Percentiles rank a stretch among this genome's conserved stretches.
Conservation (phyloP, 805 yeast genomes). For the Brettanomyces anomalus region DNA sequence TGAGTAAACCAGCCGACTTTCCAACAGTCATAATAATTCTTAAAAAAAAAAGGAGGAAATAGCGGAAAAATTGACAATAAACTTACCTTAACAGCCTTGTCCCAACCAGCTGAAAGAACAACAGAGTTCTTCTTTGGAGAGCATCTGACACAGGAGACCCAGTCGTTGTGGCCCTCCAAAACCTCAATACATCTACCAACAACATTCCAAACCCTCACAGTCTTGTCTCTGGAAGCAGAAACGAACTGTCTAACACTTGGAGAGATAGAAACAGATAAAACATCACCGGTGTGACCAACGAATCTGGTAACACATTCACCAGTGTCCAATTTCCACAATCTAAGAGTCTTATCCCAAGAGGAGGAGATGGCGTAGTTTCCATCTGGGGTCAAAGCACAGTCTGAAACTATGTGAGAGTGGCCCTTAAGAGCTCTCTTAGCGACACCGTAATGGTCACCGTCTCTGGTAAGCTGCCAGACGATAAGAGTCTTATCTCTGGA, state of each 20-base stretch:
- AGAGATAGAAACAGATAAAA: slow-evolving; percentile 92
- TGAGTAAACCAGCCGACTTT: no score
- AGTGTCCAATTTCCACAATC: slow-evolving; percentile 94
- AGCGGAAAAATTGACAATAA: slow-evolving; percentile 11
- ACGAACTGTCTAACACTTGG: slow-evolving; percentile 96
- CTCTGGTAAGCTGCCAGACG: slow-evolving; percentile 95
- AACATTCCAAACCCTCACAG: slow-evolving; percentile 99
- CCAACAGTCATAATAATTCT: no score
- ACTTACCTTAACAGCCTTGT: slow-evolving; percentile 98
- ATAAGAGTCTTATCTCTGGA: slow-evolving; percentile 98
- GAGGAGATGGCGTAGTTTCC: slow-evolving; percentile 97
- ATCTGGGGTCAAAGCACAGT: slow-evolving; percentile 94
- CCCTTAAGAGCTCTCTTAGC: slow-evolving; percentile 96
- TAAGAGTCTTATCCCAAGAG: slow-evolving; percentile 99
- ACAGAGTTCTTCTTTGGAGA: slow-evolving; percentile 71
- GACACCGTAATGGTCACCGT: slow-evolving; percentile 95
- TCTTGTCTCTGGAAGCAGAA: slow-evolving; percentile 98
- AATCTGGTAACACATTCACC: slow-evolving; percentile 93
- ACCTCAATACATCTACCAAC: slow-evolving; percentile 95
- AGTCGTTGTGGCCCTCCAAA: slow-evolving; percentile 93
- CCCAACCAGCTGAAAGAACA: slow-evolving; percentile 98
- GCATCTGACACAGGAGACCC: slow-evolving; percentile 98
- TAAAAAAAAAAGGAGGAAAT: background rate
- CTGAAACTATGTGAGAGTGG: slow-evolving; percentile 98
- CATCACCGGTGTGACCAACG: slow-evolving; percentile 97